Evolutionary conservation across 2,329 filamentous ascomycete species (phyloP), one percentile per base, ranked within the genome.

Genomic region (Remersonia thermophila): DNA sequence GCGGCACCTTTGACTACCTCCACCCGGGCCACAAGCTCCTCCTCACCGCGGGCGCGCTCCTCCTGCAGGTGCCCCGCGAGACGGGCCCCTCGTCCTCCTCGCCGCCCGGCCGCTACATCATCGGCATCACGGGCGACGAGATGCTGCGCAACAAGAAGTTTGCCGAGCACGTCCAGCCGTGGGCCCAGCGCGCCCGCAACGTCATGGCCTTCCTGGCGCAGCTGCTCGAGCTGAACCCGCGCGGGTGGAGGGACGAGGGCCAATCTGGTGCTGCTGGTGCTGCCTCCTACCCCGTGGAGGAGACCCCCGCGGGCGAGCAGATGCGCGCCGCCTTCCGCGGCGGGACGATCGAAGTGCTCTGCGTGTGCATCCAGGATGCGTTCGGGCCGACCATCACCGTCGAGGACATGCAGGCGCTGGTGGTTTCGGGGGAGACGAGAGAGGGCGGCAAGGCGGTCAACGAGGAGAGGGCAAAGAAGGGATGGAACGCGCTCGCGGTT

Each of bases 11-110:
- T 59, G 91, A 98, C 56, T 86, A 96, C 58, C 71, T 98, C 15
- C 91, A 98, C 55, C 78, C 83, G 3, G 91, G 91, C 5, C 91
- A 98, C 63, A 98, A 96, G 60, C 68, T 96, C n/a, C 71, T 98
- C 14, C 72, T 98, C 14, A 86, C 87, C n/a, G 87, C 87, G 42
- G 83, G 82, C 0, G 73, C 79, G 0, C 72, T 95, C 38, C 69
- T 85, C 12, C 67, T 82, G 38, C 71, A 73, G 40, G 66, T 72
- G 1, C 63, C 65, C 0, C 47, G 59, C 29, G 50, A 58, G 23
- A 48, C 52, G 23, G 51, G 62, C 0, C n/a, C n/a, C n/a, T 23
- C 5, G 9, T 51, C 53, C 1, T 10, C 32, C 3, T 16, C 32
- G 7, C 45, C 52, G 20, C 60, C 65, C 15, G 71, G 73, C 42